Conservation (phyloP, 768 basidiomycete species). For the Boletus speciosus region DNA sequence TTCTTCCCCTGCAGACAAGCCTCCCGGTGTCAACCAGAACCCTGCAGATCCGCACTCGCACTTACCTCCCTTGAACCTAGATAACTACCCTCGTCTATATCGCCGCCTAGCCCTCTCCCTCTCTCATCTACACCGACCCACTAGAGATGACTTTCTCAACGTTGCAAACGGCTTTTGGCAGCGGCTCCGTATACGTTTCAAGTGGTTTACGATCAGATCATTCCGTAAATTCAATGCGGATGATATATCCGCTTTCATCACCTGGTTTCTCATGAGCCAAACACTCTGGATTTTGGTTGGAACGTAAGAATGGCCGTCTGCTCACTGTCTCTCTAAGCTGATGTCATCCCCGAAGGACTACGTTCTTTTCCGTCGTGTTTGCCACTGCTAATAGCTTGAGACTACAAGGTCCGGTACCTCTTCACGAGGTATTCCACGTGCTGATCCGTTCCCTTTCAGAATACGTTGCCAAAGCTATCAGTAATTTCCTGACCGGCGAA, state of each 20-base stretch:
- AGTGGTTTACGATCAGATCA: constrained; percentile 94
- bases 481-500: constrained; percentile 88
- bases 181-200: constrained; percentile 84
- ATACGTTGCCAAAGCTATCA: constrained; percentile 82
- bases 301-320: constrained; percentile 34
- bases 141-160: constrained; percentile 83
- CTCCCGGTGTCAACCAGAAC: constrained; percentile 7
- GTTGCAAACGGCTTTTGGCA: constrained; percentile 91
- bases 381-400: constrained; percentile 83
- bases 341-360: constrained; percentile 54
- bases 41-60: constrained; percentile 5
- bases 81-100: constrained; percentile 80
- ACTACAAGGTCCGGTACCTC: constrained; percentile 60
- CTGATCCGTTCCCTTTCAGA: constrained; percentile 40
- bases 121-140: constrained; percentile 75
- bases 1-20: constrained; percentile 4
- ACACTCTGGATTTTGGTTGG: constrained; percentile 94
- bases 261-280: constrained; percentile 95
- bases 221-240: constrained; percentile 95
- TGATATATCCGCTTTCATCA: constrained; percentile 94
- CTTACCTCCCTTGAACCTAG: constrained; percentile 39
- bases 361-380: constrained; percentile 93
- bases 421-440: neutral
- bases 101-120: constrained; percentile 73
- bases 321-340: neutral